Percentiles rank a stretch among this genome's conserved stretches.
These are phyloP conservation scores for Magnolia sinica DNA, from an alignment of 164 flowering plant genomes.

Conservation along the genomic window DNA sequence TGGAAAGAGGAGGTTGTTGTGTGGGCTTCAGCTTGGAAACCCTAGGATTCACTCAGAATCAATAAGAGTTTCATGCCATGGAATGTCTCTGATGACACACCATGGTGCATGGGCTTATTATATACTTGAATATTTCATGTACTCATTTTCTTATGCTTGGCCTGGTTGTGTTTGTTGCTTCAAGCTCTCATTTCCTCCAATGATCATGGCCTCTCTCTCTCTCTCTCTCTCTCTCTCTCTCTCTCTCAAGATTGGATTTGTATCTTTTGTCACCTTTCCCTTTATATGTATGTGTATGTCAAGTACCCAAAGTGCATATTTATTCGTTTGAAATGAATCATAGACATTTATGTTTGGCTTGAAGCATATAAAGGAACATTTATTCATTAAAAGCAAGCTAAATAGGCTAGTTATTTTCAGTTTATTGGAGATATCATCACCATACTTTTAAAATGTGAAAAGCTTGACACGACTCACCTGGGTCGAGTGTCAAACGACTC, in stretches of 20 bases:
- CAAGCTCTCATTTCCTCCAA: conserved; percentile 4
- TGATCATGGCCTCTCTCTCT: not conserved
- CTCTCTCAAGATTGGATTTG: not conserved
- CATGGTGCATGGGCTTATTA: not conserved
- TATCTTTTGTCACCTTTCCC: not conserved
- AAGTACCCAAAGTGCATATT: not conserved
- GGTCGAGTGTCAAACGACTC: too few relatives aligned
- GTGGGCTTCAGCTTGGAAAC: conserved; percentile 82
- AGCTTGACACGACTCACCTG: too few relatives aligned
- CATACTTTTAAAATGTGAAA: too few relatives aligned
- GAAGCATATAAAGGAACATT: not conserved
- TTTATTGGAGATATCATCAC: too few relatives aligned
- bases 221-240: not conserved
- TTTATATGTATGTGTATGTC: not conserved
- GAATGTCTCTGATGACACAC: not conserved
- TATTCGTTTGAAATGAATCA: not conserved
- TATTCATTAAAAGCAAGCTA: too few relatives aligned
- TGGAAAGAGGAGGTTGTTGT: conserved; percentile 76
- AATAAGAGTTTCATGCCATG: not conserved
- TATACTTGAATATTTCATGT: conserved; percentile 8
- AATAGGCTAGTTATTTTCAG: too few relatives aligned
- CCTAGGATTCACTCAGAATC: conserved; percentile 7
- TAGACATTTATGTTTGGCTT: not conserved
- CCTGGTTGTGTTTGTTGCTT: conserved; percentile 20
- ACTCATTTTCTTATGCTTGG: conserved; percentile 16